Percentiles rank a stretch among this genome's conserved stretches.
Evolutionary conservation across 1,284 basidiomycete species (phyloP).

Genomic region (Entoloma clypeatum): DNA sequence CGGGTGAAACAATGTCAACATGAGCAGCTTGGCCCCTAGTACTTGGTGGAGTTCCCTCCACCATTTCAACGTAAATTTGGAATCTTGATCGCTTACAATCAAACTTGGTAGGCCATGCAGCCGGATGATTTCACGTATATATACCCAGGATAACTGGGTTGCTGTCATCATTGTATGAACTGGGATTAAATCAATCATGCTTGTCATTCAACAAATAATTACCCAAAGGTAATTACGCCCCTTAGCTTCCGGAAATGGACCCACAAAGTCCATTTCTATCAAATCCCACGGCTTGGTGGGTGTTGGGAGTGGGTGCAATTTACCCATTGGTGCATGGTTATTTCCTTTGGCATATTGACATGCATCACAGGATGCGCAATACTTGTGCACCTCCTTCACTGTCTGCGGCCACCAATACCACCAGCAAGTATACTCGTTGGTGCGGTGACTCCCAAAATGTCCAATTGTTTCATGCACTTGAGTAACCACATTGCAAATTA

Average conservation of each 20-base stretch:
- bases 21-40: slow-evolving; percentile 31
- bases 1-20: slow-evolving; percentile 43
- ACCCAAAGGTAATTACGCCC: slow-evolving; percentile 25
- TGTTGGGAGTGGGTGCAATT: slow-evolving; percentile 23
- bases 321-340: slow-evolving; percentile 22
- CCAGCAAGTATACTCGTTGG: slow-evolving; percentile 24
- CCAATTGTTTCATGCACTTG: slow-evolving; percentile 26
- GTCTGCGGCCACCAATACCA: slow-evolving; percentile 37
- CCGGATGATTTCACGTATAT: slow-evolving; percentile 22
- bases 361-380: slow-evolving; percentile 26
- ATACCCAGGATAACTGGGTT: slow-evolving; percentile 25
- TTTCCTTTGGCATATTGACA: slow-evolving; percentile 26
- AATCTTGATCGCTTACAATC: slow-evolving; percentile 31
- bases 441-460: slow-evolving; percentile 25
- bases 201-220: slow-evolving; percentile 28
- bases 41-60: slow-evolving; percentile 31
- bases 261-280: slow-evolving; percentile 32
- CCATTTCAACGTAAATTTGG: slow-evolving; percentile 33
- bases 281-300: slow-evolving; percentile 24
- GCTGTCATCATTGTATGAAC: slow-evolving; percentile 23
- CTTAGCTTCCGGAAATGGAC: slow-evolving; percentile 28
- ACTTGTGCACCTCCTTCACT: slow-evolving; percentile 18
- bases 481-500: slow-evolving; percentile 19
- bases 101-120: slow-evolving; percentile 34
- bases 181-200: slow-evolving; percentile 26